A percentile compares a stretch with the other conserved stretches of the same genome.
These are phyloP conservation scores for Pestalotiopsis sp. DNA, from an alignment of 2,329 filamentous ascomycete species.

Conservation along the genomic window DNA sequence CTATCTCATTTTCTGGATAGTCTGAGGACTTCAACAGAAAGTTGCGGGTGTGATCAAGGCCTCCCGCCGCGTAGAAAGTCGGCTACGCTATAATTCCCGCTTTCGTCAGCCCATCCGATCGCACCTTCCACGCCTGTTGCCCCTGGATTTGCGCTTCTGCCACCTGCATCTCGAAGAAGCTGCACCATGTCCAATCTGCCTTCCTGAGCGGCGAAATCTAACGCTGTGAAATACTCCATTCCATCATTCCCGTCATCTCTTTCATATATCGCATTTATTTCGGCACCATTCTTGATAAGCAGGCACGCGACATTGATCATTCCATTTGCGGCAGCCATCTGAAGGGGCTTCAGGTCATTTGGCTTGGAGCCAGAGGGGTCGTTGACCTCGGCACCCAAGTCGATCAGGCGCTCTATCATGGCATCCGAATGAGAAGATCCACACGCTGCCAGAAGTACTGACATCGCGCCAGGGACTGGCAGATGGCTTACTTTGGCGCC, in stretches of 20 bases:
- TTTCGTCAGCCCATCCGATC: not conserved
- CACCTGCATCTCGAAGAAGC: not conserved
- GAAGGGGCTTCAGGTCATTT: not conserved
- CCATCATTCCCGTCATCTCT: not conserved
- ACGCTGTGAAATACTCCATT: not conserved
- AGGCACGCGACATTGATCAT: not conserved
- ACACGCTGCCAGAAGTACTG: not conserved
- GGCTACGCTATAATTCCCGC: not conserved
- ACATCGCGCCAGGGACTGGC: not conserved
- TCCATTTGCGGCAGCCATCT: not conserved
- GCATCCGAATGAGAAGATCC: too few species aligned
- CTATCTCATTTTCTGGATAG: too few species aligned
- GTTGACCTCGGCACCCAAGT: not conserved
- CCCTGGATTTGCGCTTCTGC: not conserved
- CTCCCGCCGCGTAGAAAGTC: not conserved
- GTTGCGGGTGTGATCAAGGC: too few species aligned
- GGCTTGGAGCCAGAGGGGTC: not conserved
- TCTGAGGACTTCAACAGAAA: too few species aligned
- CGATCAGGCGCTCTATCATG: not conserved
- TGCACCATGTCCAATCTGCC: not conserved
- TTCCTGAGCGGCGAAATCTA: not conserved
- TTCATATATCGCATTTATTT: not conserved
- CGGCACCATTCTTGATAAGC: not conserved
- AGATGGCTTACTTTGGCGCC: not conserved
- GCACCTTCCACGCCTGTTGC: not conserved